These are phyloP conservation scores for Maudiozyma humilis DNA, from an alignment of 1,139 yeast species.

Conservation along the genomic window DNA sequence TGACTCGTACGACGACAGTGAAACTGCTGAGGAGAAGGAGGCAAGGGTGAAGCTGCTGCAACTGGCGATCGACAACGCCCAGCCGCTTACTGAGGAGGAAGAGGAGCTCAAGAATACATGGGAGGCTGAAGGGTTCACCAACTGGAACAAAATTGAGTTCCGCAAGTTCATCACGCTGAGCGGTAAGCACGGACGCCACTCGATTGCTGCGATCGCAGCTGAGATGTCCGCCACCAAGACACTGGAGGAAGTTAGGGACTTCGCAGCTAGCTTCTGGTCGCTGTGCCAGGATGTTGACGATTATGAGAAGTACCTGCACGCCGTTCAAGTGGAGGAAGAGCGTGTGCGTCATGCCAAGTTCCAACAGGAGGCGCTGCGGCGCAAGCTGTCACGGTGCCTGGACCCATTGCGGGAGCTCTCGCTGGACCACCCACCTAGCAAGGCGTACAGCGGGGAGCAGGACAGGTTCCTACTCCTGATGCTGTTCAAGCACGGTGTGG, in stretches of 20 bases:
- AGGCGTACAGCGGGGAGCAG: constrained; percentile 60
- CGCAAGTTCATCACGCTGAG: constrained; percentile 53
- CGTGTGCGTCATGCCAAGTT: constrained; percentile 46
- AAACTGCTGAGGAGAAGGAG: constrained; percentile 30
- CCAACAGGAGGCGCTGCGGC: constrained; percentile 59
- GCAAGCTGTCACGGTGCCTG: constrained; percentile 51
- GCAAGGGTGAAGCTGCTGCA: constrained; percentile 51
- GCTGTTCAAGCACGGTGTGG: constrained; percentile 57
- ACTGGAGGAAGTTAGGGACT: constrained; percentile 56
- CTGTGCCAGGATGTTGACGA: constrained; percentile 60
- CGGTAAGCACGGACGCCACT: constrained; percentile 60
- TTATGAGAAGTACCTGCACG: constrained; percentile 55
- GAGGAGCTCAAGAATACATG: constrained; percentile 47
- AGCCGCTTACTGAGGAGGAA: constrained; percentile 63
- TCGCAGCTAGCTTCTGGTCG: constrained; percentile 59
- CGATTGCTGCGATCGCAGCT: constrained; percentile 47
- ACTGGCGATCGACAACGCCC: constrained; percentile 53
- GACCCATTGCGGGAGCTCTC: constrained; percentile 60
- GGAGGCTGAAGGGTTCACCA: constrained; percentile 47
- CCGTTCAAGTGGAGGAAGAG: constrained; percentile 68
- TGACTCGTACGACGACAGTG: constrained; percentile 20
- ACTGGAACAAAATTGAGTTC: constrained; percentile 68
- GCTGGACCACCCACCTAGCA: constrained; percentile 51
- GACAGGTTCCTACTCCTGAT: constrained; percentile 63
- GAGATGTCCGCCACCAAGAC: constrained; percentile 57